These are phyloP conservation scores for Metroxylon sagu DNA, from an alignment of 176 grass and related monocot species.

Conservation along the genomic window DNA sequence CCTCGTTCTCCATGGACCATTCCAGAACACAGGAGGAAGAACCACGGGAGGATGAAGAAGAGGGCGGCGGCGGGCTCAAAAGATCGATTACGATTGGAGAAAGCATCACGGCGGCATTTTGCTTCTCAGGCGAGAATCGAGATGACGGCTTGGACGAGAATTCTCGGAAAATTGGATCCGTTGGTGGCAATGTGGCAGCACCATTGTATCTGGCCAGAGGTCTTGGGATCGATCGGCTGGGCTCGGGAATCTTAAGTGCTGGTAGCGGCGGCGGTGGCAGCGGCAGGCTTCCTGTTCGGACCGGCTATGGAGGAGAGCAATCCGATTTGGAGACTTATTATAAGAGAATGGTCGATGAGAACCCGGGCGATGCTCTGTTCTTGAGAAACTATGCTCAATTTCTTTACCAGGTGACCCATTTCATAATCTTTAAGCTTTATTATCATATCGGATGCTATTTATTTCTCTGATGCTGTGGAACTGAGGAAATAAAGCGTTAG, in stretches of 20 bases:
- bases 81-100: too few relatives aligned
- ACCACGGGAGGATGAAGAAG: constrained; percentile 13
- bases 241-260: constrained; percentile 11
- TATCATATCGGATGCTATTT: too few relatives aligned
- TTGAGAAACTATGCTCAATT: constrained; percentile 72
- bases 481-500: too few relatives aligned
- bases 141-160: background rate
- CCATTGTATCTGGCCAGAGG: constrained; percentile 76
- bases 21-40: constrained; percentile 11
- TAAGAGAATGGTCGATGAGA: constrained; percentile 79
- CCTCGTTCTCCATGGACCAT: constrained; percentile 31
- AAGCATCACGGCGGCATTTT: too few relatives aligned
- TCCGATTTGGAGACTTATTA: constrained; percentile 67
- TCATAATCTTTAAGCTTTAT: background rate
- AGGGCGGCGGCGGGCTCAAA: constrained; percentile 13
- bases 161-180: background rate
- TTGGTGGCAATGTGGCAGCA: background rate
- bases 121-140: background rate
- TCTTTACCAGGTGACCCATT: constrained; percentile 52
- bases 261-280: constrained; percentile 12
- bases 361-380: constrained; percentile 72
- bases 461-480: too few relatives aligned
- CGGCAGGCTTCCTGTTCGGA: constrained; percentile 13
- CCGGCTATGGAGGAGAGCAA: constrained; percentile 35
- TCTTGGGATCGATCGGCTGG: constrained; percentile 78